phyloP scores from a whole-genome alignment of 2,329 filamentous ascomycete species.

The Aureobasidium melanogenum region DNA sequence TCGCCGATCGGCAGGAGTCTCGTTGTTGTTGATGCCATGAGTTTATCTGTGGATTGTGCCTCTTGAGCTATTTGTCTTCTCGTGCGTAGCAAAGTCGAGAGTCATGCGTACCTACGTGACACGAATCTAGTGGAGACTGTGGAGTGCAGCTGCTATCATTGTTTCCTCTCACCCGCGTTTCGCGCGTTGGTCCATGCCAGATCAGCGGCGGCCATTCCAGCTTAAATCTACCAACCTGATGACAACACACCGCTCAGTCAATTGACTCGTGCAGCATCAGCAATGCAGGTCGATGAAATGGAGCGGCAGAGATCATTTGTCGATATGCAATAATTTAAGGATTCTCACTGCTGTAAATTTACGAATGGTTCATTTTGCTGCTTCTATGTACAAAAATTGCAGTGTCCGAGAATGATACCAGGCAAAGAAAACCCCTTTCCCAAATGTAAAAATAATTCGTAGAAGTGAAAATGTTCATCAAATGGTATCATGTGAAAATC shows the following conservation, averaged over 20 bases:
- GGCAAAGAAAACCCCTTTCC: neutral
- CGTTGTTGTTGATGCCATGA: neutral
- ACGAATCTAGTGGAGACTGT: neutral
- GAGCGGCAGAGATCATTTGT: neutral
- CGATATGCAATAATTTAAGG: neutral
- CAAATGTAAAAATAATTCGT: neutral
- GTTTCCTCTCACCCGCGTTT: neutral
- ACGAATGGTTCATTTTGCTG: neutral
- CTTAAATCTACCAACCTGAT: neutral
- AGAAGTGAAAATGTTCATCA: neutral
- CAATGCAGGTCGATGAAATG: neutral
- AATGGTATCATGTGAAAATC: slow-evolving; percentile 9
- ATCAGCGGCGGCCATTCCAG: neutral
- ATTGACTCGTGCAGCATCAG: neutral
- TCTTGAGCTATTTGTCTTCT: neutral
- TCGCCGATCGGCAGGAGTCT: slow-evolving; percentile 14
- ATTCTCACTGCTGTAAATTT: neutral
- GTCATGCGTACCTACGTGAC: neutral
- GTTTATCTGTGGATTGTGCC: neutral
- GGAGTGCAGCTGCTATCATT: neutral
- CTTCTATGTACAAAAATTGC: neutral
- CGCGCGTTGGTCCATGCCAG: neutral
- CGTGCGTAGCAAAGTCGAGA: slow-evolving; percentile 1
- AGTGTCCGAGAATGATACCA: neutral
- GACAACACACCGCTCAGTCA: neutral